phyloP scores from a whole-genome alignment of 441 rosid genomes.

The Kokia cookei region DNA sequence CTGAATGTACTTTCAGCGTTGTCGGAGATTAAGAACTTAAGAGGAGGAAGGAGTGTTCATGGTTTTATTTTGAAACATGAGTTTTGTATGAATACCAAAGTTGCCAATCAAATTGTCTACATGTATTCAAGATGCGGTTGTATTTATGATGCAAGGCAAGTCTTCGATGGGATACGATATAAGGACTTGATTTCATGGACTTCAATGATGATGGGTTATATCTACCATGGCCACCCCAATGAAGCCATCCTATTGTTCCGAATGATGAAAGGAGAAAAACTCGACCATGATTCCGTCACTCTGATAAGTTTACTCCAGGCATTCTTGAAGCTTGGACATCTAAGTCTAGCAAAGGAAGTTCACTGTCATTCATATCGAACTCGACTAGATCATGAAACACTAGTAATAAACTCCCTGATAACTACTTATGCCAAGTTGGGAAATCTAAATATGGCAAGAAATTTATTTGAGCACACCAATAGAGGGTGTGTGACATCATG shows the following conservation, averaged over 20 bases:
- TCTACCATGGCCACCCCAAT: conserved; percentile 8
- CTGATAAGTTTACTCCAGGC: conserved; percentile 24
- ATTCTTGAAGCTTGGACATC: conserved; percentile 19
- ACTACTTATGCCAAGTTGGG: conserved; percentile 27
- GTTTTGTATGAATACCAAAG: conserved; percentile 9
- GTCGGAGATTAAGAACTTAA: conserved; percentile 14
- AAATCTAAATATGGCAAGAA: conserved; percentile 15
- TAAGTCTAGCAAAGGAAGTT: conserved; percentile 23
- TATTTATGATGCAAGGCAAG: conserved; percentile 7
- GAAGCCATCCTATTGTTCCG: conserved; percentile 14
- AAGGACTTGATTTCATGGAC: conserved; percentile 28
- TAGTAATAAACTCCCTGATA: conserved; percentile 22
- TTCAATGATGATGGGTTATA: conserved; percentile 19
- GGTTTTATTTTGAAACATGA: conserved; percentile 14
- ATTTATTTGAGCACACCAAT: conserved; percentile 14
- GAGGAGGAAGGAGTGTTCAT: conserved; percentile 18
- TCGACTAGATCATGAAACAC: conserved; percentile 4
- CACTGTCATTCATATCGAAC: conserved; percentile 22
- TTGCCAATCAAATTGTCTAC: conserved; percentile 21
- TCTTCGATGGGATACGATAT: conserved; percentile 10
- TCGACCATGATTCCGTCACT: conserved; percentile 18
- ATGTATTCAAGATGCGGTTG: conserved; percentile 17
- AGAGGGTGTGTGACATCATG: conserved; percentile 16
- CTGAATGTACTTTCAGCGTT: conserved; percentile 20
- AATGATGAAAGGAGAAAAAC: conserved; percentile 12